Evolutionary conservation across 2,329 filamentous ascomycete genomes (phyloP), one percentile per base, ranked within the genome.

Genomic region (Lachnellula hyalina): DNA sequence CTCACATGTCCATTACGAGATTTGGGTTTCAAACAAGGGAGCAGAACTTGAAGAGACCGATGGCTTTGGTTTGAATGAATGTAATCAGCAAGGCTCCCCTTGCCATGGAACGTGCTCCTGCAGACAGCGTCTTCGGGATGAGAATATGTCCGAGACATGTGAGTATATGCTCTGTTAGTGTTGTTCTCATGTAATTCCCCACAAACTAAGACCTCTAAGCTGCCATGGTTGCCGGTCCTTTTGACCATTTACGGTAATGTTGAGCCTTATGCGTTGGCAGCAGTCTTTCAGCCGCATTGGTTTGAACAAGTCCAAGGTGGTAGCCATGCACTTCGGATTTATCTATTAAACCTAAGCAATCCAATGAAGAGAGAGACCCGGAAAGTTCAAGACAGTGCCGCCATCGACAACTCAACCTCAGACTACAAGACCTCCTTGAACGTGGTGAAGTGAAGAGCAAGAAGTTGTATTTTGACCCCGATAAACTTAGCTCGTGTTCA

Each of bases 391-490:
- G 36, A 15, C 25, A 19, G 58, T 32, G n/a, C 34, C 7, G 54
- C 47, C 28, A 34, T 52, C 41, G 8, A 53, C 4, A 40, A 32
- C 9, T 23, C 59, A 35, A 56, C 35, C 9, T 36, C 55, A 14
- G 54, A 49, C 38, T 55, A 56, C 28, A 32, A 51, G 17, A 15
- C 47, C 19, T 25, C 54, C 36, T 47, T 62, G 15, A 28, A n/a
- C 11, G 54, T 56, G 6, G 34, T 55, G 5, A 38, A 44, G 34
- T 55, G 5, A 38, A 44, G 34, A 34, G n/a, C 15, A 62, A 62
- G 58, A 59, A 61, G 28, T 14, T 54, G 11, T n/a, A 47, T 11
- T 59, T 61, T 45, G 49, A n/a, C 2, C 17, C 44, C 15, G 55
- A 41, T 23, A 53, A 53, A 3, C 38, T 61, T 21, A 52, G 28